Base-by-base conservation (phyloP, 805 yeast species). In the Suhomyces kilbournensis region DNA sequence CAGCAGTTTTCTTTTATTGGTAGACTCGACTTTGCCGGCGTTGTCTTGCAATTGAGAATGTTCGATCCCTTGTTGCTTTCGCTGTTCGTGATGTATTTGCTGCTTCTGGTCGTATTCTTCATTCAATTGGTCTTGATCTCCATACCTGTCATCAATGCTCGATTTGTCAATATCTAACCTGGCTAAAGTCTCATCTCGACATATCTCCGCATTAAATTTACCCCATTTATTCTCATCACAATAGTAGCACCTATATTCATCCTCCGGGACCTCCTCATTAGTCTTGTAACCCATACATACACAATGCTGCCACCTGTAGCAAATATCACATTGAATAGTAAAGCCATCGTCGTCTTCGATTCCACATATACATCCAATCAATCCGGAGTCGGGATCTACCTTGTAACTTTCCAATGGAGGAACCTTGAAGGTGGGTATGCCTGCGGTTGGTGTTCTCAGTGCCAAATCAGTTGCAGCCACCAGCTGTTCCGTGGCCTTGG, bases 261-360 rank as follows among this genome's bases (percentile, higher is more conserved):
- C 83, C 51, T 90, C 97, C 0, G 97, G 97, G 0, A 85, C 96
- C 47, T 87, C 85, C 39, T 82, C 86, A 53, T 81, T 82, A 44
- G 85, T 81, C 44, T 76, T 76, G 52, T 88, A 89, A 7, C 86
- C 87, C 81, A 90, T 89, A 69, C 98, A 92, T n/a, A 82, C 76
- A 25, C 94, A 91, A 71, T 92, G 98, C 66, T 92, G 97, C 97
- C 97, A 92, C 56, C 96, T 82, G 67, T 81, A 85, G 68, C 98
- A 92, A 32, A 82, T 78, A 66, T 91, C 97, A 72, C 99, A 94
- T 70, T 94, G 98, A 56, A 94, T 88, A 22, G 96, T 92, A 63
- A 90, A 86, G 0, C 97, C 97, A 60, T 93, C 94, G 69, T 90
- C 97, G 54, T 90, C 96, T 53, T 84, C 88, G 59, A 77, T 84